phyloP scores from a whole-genome alignment of 257 asterid genomes.

The Ajuga chamaepitys region DNA sequence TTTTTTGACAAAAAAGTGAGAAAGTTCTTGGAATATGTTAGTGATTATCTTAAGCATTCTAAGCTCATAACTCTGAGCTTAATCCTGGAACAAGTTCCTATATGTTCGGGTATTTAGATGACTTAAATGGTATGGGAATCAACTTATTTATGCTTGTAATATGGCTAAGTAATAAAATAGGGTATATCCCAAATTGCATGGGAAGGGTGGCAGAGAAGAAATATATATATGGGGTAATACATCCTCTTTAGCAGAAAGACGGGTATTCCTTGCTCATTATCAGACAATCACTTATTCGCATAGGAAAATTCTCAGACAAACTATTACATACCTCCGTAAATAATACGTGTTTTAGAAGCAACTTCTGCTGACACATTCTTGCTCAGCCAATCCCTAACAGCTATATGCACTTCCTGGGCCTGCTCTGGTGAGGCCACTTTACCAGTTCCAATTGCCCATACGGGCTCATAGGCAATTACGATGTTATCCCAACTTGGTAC shows the following conservation, averaged over 20 bases:
- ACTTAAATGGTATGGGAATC: background rate
- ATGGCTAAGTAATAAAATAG: background rate
- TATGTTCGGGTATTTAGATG: background rate
- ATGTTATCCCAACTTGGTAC: slow-evolving; percentile 87
- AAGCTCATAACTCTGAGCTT: background rate
- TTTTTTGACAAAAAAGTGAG: background rate
- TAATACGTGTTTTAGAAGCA: slow-evolving; percentile 85
- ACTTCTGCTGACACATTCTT: slow-evolving; percentile 85
- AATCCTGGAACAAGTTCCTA: background rate
- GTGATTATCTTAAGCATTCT: background rate
- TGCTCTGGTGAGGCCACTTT: slow-evolving; percentile 98
- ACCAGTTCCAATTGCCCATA: slow-evolving; percentile 99
- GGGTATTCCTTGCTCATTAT: no score
- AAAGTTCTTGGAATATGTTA: background rate
- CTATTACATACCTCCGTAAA: slow-evolving; percentile 73
- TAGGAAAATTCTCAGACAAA: background rate
- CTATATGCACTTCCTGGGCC: slow-evolving; percentile 97
- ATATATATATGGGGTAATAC: no score
- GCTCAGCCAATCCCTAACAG: slow-evolving; percentile 90
- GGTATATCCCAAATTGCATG: no score
- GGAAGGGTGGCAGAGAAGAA: no score
- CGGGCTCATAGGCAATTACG: slow-evolving; percentile 95
- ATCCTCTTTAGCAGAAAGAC: no score
- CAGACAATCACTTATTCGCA: no score
- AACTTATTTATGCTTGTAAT: background rate